Percentiles rank a stretch among this genome's conserved stretches.
Conservation (phyloP, 371 early-diverging fungal genomes). For the Mortierella sp. region DNA sequence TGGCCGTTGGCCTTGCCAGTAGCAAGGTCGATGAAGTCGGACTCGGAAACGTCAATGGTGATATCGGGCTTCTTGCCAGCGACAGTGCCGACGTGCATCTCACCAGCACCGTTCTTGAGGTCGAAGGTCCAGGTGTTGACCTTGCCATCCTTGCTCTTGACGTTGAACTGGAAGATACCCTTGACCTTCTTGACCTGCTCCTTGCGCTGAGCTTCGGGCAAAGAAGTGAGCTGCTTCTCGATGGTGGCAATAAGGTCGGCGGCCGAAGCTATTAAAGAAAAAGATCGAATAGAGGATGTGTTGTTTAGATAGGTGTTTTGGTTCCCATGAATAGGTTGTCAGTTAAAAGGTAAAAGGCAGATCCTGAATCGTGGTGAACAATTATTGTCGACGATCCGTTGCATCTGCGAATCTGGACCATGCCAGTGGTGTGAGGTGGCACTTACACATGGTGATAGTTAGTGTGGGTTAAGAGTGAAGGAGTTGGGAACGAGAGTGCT, state of each 20-base stretch:
- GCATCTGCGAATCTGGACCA: too few relatives aligned
- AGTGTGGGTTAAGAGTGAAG: too few relatives aligned
- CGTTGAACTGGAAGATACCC: slow-evolving; percentile 87
- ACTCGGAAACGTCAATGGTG: slow-evolving; percentile 70
- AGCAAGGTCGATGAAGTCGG: slow-evolving; percentile 87
- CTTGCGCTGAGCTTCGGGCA: slow-evolving; percentile 50
- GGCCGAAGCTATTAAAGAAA: slow-evolving; percentile 33
- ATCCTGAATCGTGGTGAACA: too few relatives aligned
- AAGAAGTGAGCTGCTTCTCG: slow-evolving; percentile 35
- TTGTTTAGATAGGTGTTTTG: too few relatives aligned
- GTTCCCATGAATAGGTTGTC: too few relatives aligned
- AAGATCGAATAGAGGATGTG: background rate
- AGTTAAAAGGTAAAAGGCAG: too few relatives aligned
- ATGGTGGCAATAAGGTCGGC: slow-evolving; percentile 39
- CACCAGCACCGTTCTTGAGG: slow-evolving; percentile 71
- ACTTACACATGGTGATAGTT: too few relatives aligned
- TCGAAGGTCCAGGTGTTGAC: slow-evolving; percentile 80
- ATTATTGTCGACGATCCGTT: too few relatives aligned
- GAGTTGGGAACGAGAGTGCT: too few relatives aligned
- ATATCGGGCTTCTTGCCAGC: slow-evolving; percentile 73
- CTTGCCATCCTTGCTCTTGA: slow-evolving; percentile 72
- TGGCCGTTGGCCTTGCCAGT: slow-evolving; percentile 87
- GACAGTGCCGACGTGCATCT: slow-evolving; percentile 66
- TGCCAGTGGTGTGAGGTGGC: too few relatives aligned
- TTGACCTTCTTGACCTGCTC: slow-evolving; percentile 70